Base-by-base conservation (phyloP, 73 alveolate species). In the Uronychia setigera region DNA sequence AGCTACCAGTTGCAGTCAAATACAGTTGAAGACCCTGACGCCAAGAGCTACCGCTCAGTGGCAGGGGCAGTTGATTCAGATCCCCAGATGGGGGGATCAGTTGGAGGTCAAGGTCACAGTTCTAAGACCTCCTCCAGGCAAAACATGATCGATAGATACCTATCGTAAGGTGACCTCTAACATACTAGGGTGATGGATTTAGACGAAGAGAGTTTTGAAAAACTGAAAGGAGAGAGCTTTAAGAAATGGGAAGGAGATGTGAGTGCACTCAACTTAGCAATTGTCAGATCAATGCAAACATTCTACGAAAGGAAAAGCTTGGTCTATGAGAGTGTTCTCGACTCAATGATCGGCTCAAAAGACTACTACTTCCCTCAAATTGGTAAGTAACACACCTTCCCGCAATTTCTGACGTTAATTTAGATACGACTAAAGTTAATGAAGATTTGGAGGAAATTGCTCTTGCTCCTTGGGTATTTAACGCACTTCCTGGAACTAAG, bases 381-480 rank as follows among this genome's bases (percentile, higher is more conserved):
- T 29, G 92, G 80, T 74, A 27, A 11, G 79, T 28, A 85, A 78
- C 84, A 33, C 33, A 25, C 5, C 32, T 80, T 1, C 79, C 14
- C 29, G 79, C 34, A 57, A 33, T 29, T 58, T 33, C 33, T 35
- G 75, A 35, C 11, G 29, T 29, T 1, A 35, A 58, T 14, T 29
- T 35, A 19, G 59, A 80, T 35, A 58, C 59, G 58, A 46, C 58
- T 19, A 31, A 35, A 80, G 77, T 32, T 26, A 58, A 80, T n/a
- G 59, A 58, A 27, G 86, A 30, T 26, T 19, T 87, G 77, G 86
- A 79, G 74, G 94, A 83, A 13, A 59, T 84, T 0, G 94, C 97
- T n/a, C 75, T 80, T 26, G 86, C 94, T 0, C 97, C 97, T 11
- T 92, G 97, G 97, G n/a, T 74, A 31, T 75, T 83, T 85, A 77